A percentile compares a stretch with the other conserved stretches of the same genome.
These are phyloP conservation scores for Ramalina intermedia DNA, from an alignment of 495 filamentous ascomycete species.

Conservation along the genomic window DNA sequence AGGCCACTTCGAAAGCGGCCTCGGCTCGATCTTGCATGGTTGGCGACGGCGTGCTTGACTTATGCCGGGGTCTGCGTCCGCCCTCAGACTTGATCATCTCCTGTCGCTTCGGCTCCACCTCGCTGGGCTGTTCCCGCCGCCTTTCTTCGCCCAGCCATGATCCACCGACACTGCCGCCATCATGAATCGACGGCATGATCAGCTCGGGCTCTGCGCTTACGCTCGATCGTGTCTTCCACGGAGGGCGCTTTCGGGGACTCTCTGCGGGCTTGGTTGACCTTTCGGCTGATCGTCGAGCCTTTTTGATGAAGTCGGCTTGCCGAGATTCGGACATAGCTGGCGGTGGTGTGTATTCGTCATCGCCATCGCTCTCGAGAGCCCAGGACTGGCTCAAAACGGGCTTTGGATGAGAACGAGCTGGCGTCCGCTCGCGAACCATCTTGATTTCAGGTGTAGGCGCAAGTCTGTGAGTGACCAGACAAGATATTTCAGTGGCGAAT, in stretches of 20 bases:
- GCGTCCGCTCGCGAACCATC: constrained; percentile 11
- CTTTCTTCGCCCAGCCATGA: constrained; percentile 17
- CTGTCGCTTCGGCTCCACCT: not conserved
- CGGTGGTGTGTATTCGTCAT: constrained; percentile 12
- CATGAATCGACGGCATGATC: constrained; percentile 31
- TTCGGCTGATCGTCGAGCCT: constrained; percentile 4
- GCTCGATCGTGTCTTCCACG: constrained; percentile 13
- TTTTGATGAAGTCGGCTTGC: not conserved
- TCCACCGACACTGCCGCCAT: constrained; percentile 17
- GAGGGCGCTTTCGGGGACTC: constrained; percentile 11
- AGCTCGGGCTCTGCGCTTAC: constrained; percentile 25
- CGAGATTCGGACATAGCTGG: constrained; percentile 1
- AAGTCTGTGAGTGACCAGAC: no score
- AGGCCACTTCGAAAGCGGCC: constrained; percentile 1
- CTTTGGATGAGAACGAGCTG: constrained; percentile 11
- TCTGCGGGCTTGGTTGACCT: not conserved
- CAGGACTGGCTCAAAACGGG: constrained; percentile 22
- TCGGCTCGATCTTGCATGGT: constrained; percentile 9
- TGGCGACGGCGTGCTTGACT: not conserved
- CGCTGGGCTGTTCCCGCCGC: not conserved
- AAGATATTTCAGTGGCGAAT: no score
- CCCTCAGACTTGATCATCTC: not conserved
- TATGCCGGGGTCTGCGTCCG: no score
- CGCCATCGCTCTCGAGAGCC: constrained; percentile 23
- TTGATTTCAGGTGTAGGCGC: not conserved